Evolutionary conservation across 345 rosid species (phyloP).

Genomic region (Excoecaria agallocha): DNA sequence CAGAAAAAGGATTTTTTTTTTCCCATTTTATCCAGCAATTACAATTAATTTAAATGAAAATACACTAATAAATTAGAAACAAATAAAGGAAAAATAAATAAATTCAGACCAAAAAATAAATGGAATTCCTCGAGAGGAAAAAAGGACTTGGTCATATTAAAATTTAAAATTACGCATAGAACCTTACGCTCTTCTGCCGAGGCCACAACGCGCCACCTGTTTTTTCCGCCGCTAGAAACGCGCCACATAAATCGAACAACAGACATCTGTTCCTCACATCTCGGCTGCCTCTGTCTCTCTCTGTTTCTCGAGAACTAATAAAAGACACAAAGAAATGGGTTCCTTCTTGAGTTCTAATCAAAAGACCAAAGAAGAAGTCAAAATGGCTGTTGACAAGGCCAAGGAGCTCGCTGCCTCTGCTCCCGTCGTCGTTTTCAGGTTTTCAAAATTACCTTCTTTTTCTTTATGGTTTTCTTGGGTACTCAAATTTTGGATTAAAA

Average conservation of each 20-base stretch:
- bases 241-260: background rate
- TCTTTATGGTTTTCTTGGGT: background rate
- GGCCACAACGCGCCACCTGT: background rate
- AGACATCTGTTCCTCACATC: background rate
- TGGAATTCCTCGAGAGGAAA: too few relatives aligned
- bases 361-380: slow-evolving; percentile 42
- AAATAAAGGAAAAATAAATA: too few relatives aligned
- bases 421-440: slow-evolving; percentile 72
- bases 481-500: background rate
- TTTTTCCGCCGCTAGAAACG: background rate
- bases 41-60: too few relatives aligned
- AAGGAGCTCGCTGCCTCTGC: slow-evolving; percentile 54
- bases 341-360: slow-evolving; percentile 37
- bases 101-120: too few relatives aligned
- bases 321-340: slow-evolving; percentile 15
- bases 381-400: slow-evolving; percentile 47
- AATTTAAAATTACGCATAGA: too few relatives aligned
- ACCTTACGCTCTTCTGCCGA: background rate
- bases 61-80: too few relatives aligned
- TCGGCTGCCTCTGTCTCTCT: background rate
- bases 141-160: too few relatives aligned
- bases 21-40: background rate
- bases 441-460: background rate
- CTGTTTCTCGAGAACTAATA: background rate
- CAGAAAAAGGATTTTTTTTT: too few relatives aligned